Evolutionary conservation across 495 filamentous ascomycete species (phyloP), one percentile per base, ranked within the genome.

Genomic region (Cercophora scortea): DNA sequence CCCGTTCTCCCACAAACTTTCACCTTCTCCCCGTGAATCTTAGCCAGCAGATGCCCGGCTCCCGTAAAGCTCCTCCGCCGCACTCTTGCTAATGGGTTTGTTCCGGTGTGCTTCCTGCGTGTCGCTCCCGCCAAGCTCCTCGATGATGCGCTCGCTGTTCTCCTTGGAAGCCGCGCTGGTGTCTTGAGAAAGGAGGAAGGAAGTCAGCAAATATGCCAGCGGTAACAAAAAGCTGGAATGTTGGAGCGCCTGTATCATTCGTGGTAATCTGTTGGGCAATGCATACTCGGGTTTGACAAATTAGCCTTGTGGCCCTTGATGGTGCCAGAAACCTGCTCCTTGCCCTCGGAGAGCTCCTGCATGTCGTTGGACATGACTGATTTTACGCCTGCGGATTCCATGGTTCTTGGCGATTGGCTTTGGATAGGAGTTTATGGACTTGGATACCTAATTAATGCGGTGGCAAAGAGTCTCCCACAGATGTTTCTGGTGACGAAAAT

Each of bases 311-410:
- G 56, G 16, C 56, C 56, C 4, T 47, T 36, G 25, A 71, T 68
- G 12, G 46, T 33, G 39, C 59, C 60, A 36, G 60, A 60, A 7
- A 59, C 64, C n/a, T 60, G 47, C 51, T 71, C 66, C 60, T 60
- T 66, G 42, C 68, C 66, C 44, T 66, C 44, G 32, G 8, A 54
- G 35, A 71, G 52, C 58, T 71, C 68, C 56, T 68, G 49, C 68
- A 71, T 70, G 65, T 71, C 67, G 44, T 63, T 60, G 39, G 66
- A 70, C 51, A 71, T 55, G 51, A 56, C 58, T 5, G 68, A 71
- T 32, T 64, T 69, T n/a, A 62, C 57, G 48, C 66, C 65, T 17
- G 64, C 57, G 7, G 67, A 70, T n/a, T 61, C 47, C 59, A 67
- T 65, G 13, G 13, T 51, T 41, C 17, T 15, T 48, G 16, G 4